phyloP scores from a whole-genome alignment of 352 stramenopile species.

The Phytophthora capsici region DNA sequence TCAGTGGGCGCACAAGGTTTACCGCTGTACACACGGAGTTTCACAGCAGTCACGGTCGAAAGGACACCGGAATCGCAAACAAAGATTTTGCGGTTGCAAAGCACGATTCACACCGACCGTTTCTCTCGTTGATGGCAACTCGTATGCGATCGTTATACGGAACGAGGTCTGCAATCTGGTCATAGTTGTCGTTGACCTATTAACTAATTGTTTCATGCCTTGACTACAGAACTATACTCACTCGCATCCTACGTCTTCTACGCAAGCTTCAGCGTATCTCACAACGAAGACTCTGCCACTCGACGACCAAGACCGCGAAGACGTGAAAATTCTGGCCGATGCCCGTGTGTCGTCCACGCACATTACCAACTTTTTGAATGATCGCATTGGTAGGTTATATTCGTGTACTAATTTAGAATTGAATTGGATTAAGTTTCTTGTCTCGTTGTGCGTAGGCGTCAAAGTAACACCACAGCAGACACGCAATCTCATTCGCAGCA shows the following conservation, averaged over 20 bases:
- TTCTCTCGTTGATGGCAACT: too few species aligned
- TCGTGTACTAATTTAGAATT: background rate
- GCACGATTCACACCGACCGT: constrained; percentile 2
- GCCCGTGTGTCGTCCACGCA: constrained; percentile 1
- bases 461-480: constrained; percentile 20
- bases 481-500: constrained; percentile 18
- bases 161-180: constrained; percentile 1
- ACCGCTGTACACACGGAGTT: constrained; percentile 13
- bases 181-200: too few species aligned
- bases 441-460: constrained; percentile 5
- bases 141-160: background rate
- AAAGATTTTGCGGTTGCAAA: background rate
- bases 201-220: background rate
- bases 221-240: constrained; percentile 1
- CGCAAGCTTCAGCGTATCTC: constrained; percentile 7
- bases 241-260: background rate
- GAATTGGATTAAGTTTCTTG: too few species aligned
- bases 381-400: constrained; percentile 9
- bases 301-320: constrained; percentile 9
- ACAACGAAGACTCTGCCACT: constrained; percentile 16
- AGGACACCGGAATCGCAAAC: constrained; percentile 3
- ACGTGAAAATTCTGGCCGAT: constrained; percentile 12
- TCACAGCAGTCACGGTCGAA: constrained; percentile 7
- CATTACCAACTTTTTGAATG: constrained; percentile 17
- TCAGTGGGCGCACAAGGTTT: too few species aligned